Conservation (phyloP, 495 filamentous ascomycete species). For the Tetracladium marchalianum region DNA sequence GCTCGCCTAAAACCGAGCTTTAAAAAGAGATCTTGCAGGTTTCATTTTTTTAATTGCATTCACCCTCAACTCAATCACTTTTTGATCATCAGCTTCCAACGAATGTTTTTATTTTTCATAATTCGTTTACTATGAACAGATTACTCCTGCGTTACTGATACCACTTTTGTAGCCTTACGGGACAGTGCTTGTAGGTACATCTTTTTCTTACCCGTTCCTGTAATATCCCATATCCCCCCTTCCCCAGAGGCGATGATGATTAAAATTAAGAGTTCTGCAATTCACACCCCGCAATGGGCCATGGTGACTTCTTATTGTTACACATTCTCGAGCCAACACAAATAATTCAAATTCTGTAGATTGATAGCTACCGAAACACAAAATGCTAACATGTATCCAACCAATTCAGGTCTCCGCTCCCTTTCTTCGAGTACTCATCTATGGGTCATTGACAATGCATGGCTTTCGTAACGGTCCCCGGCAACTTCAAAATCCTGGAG, state of each 20-base stretch:
- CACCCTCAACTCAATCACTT: background rate
- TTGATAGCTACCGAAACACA: too few species aligned
- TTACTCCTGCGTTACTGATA: too few species aligned
- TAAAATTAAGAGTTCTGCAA: constrained; percentile 47
- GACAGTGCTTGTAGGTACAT: background rate
- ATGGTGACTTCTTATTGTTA: constrained; percentile 22
- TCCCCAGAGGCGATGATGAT: constrained; percentile 37
- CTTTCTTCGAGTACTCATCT: background rate
- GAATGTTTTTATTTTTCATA: too few species aligned
- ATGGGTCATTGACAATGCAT: constrained; percentile 24
- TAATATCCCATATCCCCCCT: constrained; percentile 3
- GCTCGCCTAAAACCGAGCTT: background rate
- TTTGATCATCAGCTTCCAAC: background rate
- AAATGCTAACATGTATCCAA: background rate
- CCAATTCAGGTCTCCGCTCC: too few species aligned
- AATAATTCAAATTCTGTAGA: too few species aligned
- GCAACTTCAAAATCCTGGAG: constrained; percentile 30
- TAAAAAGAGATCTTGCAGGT: background rate
- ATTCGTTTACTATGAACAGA: too few species aligned
- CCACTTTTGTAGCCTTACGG: too few species aligned
- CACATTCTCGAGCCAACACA: constrained; percentile 20
- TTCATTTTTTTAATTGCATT: background rate
- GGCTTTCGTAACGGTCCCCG: constrained; percentile 30
- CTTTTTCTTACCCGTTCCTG: constrained; percentile 5
- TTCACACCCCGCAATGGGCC: constrained; percentile 29